Base-by-base conservation (phyloP, 768 basidiomycete genomes). In the Amanita subjunquillea region DNA sequence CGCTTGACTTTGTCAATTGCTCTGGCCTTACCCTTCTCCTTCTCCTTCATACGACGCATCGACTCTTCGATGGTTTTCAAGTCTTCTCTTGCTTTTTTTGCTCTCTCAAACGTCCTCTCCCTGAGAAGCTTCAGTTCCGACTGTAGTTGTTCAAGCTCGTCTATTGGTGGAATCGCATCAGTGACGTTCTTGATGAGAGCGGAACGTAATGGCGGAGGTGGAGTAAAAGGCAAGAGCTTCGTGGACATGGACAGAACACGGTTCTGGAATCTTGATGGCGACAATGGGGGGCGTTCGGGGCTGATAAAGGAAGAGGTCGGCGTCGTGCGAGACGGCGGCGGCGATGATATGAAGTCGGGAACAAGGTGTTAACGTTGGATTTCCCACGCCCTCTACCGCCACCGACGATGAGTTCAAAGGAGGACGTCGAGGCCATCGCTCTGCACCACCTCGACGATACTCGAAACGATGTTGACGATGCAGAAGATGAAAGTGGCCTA, bases 391-490 rank as follows among this genome's bases (percentile, higher is more conserved):
- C 3, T 75, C 66, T 56, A 27, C 52, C 9, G 20, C 38, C 30
- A 36, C 22, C 52, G 37, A 29, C 45, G 32, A 53, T 25, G 44
- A 39, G 17, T 36, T 53, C 52, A 48, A 53, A 30, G 38, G 13
- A 36, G 25, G 46, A 46, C 22, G 8, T 9, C 37, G 53, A 54
- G 37, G 38, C 20, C 20, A 30, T 54, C 58, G 48, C 61, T 51
- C 22, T 59, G 38, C 44, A 72, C 65, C 54, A 65, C 61, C 34
- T 63, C 68, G 63, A 82, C 77, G 58, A 87, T 90, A 63, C 85
- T 87, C 0, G 78, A 59, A 2, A 91, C 90, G 7, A 97, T 77
- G 6, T 95, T 87, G 13, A 91, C 90, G 30, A 87, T 67, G 48
- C 95, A 78, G 64, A 94, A 91, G 75, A 93, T 6, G 32, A 48